Percentiles rank a stretch among this genome's conserved stretches.
These are phyloP conservation scores for Pseudogymnoascus sp. DNA, from an alignment of 2,329 filamentous ascomycete species.

Conservation along the genomic window DNA sequence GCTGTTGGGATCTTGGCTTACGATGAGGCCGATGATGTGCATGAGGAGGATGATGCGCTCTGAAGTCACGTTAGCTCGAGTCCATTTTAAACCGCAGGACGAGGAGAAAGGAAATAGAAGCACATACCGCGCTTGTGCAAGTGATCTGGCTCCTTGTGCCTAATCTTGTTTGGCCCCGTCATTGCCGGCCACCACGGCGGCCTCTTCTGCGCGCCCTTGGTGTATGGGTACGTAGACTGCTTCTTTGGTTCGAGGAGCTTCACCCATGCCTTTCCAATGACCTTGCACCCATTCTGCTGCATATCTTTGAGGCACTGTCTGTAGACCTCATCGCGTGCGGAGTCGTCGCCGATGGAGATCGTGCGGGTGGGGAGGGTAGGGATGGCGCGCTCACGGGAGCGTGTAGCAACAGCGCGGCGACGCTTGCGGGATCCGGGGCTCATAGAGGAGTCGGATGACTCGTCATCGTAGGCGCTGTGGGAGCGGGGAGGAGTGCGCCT, in stretches of 20 bases:
- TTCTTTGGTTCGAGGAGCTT: conserved; percentile 72
- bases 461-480: not conserved
- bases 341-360: conserved; percentile 47
- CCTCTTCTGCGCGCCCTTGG: conserved; percentile 52
- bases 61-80: conserved; percentile 24
- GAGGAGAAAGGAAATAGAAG: not conserved
- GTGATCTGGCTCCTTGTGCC: conserved; percentile 69
- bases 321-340: conserved; percentile 53
- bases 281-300: conserved; percentile 65
- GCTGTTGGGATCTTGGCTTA: conserved; percentile 33
- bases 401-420: not conserved
- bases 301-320: conserved; percentile 55
- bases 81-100: conserved; percentile 11
- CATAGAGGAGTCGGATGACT: not conserved
- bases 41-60: conserved; percentile 53
- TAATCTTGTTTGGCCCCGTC: conserved; percentile 49
- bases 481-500: not conserved
- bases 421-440: not conserved
- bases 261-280: conserved; percentile 69
- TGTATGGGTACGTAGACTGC: conserved; percentile 68
- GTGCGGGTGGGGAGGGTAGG: conserved; percentile 16
- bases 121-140: conserved; percentile 56
- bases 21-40: conserved; percentile 53
- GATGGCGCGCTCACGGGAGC: not conserved
- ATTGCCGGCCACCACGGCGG: conserved; percentile 60